phyloP scores from a whole-genome alignment of 345 rosid species.

The Eucalyptus microcorys region DNA sequence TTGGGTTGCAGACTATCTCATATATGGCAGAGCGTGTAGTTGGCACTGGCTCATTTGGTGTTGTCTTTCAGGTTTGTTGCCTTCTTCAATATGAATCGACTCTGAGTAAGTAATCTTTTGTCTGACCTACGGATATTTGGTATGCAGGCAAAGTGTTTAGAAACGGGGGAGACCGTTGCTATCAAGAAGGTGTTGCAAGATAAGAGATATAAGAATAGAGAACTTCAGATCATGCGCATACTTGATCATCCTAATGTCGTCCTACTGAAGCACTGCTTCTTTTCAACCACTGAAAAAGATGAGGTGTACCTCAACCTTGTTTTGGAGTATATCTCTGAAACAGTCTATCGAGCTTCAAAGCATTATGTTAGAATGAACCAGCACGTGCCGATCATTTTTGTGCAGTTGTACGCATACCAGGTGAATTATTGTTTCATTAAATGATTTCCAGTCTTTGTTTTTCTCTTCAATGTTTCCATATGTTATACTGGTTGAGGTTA shows the following conservation, averaged over 20 bases:
- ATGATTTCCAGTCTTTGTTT: background rate
- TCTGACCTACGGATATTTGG: background rate
- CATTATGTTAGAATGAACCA: conserved; percentile 58
- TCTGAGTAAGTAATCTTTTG: background rate
- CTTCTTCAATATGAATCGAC: background rate
- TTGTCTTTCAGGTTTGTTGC: conserved; percentile 66
- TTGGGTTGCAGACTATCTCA: conserved; percentile 45
- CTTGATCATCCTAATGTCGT: conserved; percentile 84
- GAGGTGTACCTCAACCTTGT: conserved; percentile 94
- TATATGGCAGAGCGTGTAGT: conserved; percentile 82
- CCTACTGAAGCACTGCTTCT: conserved; percentile 81
- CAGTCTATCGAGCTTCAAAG: conserved; percentile 77
- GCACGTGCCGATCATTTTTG: conserved; percentile 57
- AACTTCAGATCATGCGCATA: conserved; percentile 89
- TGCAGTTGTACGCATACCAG: conserved; percentile 71
- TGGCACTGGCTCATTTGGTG: conserved; percentile 90
- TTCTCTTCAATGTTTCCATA: background rate
- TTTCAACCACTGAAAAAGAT: conserved; percentile 83
- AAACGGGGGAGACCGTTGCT: conserved; percentile 76
- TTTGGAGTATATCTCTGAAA: conserved; percentile 82
- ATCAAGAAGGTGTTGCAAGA: conserved; percentile 93
- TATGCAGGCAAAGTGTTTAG: conserved; percentile 72
- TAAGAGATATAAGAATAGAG: conserved; percentile 96
- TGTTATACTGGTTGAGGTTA: background rate
- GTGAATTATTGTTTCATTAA: conserved; percentile 8